Evolutionary conservation across 768 basidiomycete genomes (phyloP), one percentile per base, ranked within the genome.

Genomic region (Pleurotus salmoneostramineus): DNA sequence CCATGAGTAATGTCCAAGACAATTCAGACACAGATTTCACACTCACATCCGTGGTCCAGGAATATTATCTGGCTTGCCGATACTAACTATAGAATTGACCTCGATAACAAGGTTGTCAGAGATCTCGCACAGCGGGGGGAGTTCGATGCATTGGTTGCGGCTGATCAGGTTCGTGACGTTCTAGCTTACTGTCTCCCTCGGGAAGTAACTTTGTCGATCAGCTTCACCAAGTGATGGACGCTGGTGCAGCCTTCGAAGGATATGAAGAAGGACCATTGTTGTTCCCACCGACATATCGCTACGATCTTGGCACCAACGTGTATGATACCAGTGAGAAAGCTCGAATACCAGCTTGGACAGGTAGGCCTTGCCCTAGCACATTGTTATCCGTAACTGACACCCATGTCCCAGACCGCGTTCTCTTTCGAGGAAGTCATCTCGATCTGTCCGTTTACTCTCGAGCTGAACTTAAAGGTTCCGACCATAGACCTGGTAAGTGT

Each of bases 281-380:
- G n/a, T 99, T 99, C 74, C 77, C 85, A 11, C 97, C 97, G 6
- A 99, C 96, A 2, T 98, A 99, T 74, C 91, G 93, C 61, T 98
- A 95, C 66, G 87, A 90, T 66, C 67, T 88, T 5, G 83, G 85
- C 7, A 86, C 94, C 6, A 89, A 97, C 61, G 78, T 79, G 49
- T 99, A 98, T 68, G 97, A 99, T 69, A 90, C 93, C 11, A 91
- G 93, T 67, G 97, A 98, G 72, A 99, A 98, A 76, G 84, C 88
- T 82, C 83, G 97, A 27, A 89, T 97, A 66, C 97, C 97, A 4
- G 93, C 96, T 14, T 98, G 95, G 95, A 98, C 96, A 64, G 94
- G 94, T 94, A 57, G 59, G 81, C 62, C 4, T 40, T 54, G 21
- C 21, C 21, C 40, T 33, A 32, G 36, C 33, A 34, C 40, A n/a